Conservation (phyloP, 495 filamentous ascomycete species). For the Tuber calosporum region DNA sequence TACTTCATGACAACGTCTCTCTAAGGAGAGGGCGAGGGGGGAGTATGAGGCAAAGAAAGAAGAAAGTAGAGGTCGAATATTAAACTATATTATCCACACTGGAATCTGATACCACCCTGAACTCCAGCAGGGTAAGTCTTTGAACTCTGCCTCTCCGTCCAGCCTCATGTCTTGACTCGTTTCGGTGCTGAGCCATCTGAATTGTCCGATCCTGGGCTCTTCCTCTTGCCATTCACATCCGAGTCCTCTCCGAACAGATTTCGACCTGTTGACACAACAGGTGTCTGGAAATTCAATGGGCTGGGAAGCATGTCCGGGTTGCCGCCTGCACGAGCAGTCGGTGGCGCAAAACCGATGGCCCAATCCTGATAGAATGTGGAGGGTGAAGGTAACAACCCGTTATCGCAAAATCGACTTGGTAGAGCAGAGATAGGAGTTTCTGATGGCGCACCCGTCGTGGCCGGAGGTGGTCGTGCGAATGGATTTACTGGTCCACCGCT, state of each 20-base stretch:
- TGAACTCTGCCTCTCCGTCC: slow-evolving; percentile 9
- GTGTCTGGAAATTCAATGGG: slow-evolving; percentile 85
- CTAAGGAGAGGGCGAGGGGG: slow-evolving; percentile 16
- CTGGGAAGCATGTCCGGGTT: slow-evolving; percentile 65
- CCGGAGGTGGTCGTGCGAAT: slow-evolving; percentile 73
- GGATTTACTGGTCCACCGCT: slow-evolving; percentile 81
- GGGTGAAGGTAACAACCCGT: slow-evolving; percentile 76
- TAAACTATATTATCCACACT: slow-evolving; percentile 34
- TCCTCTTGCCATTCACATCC: slow-evolving; percentile 44
- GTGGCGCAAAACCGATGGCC: slow-evolving; percentile 54
- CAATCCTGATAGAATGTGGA: slow-evolving; percentile 89
- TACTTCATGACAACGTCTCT: background rate
- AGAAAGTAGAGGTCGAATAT: slow-evolving; percentile 26
- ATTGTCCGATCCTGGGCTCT: slow-evolving; percentile 42
- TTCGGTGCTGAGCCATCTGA: slow-evolving; percentile 40
- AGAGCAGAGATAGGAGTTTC: slow-evolving; percentile 97
- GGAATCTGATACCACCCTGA: slow-evolving; percentile 24
- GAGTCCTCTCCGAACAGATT: slow-evolving; percentile 44
- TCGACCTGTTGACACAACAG: slow-evolving; percentile 55
- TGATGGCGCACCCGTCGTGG: slow-evolving; percentile 58
- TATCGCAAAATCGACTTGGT: slow-evolving; percentile 79
- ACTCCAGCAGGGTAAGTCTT: slow-evolving; percentile 25
- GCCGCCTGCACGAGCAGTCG: slow-evolving; percentile 22
- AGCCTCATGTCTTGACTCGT: slow-evolving; percentile 41
- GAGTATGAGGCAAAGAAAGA: slow-evolving; percentile 14